phyloP scores from a whole-genome alignment of 1,284 basidiomycete genomes.

The Anthracocystis setariae region DNA sequence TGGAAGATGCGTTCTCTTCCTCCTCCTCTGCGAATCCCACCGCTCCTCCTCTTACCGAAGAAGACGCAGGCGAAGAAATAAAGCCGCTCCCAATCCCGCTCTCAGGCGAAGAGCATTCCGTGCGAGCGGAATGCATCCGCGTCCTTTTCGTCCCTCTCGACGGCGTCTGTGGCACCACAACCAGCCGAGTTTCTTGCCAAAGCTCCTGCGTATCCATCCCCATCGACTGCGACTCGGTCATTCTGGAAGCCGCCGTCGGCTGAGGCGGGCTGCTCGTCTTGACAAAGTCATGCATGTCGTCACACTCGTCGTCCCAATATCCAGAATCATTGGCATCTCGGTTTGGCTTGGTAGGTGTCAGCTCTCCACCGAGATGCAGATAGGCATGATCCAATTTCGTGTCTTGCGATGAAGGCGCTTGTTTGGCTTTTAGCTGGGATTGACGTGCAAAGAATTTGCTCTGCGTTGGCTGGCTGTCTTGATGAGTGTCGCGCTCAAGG shows the following conservation, averaged over 20 bases:
- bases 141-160: slow-evolving; percentile 13
- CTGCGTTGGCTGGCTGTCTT: slow-evolving; percentile 14
- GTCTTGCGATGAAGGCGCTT: slow-evolving; percentile 3
- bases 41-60: slow-evolving; percentile 17
- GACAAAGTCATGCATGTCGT: slow-evolving; percentile 40
- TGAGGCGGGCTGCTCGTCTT: slow-evolving; percentile 32
- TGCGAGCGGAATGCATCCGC: slow-evolving; percentile 18
- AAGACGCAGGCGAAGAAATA: slow-evolving; percentile 46
- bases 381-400: slow-evolving; percentile 24
- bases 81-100: slow-evolving; percentile 30
- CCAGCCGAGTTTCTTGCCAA: slow-evolving; percentile 14
- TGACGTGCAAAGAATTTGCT: slow-evolving; percentile 37
- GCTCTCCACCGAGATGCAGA: slow-evolving; percentile 33
- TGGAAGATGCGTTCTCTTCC: slow-evolving; percentile 11
- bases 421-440: not conserved
- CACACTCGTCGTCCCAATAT: slow-evolving; percentile 43
- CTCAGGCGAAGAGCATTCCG: slow-evolving; percentile 25
- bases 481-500: too few species aligned
- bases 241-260: slow-evolving; percentile 1
- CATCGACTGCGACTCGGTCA: slow-evolving; percentile 23
- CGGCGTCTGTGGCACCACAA: slow-evolving; percentile 43
- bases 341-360: slow-evolving; percentile 20
- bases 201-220: slow-evolving; percentile 38
- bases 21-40: not conserved
- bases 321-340: slow-evolving; percentile 32